A percentile compares a stretch with the other conserved stretches of the same genome.
phyloP scores from a whole-genome alignment of 2,329 filamentous ascomycete genomes.

The Pseudocercospora macadamiae region DNA sequence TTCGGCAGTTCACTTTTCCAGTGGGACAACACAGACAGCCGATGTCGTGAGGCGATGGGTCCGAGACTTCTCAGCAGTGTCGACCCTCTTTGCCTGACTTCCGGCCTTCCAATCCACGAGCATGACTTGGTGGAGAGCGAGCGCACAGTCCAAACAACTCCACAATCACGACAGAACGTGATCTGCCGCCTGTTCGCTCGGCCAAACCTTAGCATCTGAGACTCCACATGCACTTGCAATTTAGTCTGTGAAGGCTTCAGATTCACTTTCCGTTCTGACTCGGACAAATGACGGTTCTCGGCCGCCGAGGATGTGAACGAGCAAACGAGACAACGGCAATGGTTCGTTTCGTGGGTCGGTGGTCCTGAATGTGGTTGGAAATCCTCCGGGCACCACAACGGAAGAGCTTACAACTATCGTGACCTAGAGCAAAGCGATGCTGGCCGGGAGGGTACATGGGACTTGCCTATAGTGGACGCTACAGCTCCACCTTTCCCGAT shows the following conservation, averaged over 20 bases:
- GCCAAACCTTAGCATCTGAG: conserved; percentile 10
- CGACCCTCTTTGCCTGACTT: neutral
- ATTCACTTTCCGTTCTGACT: conserved; percentile 10
- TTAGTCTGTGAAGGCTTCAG: conserved; percentile 7
- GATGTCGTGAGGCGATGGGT: conserved; percentile 6
- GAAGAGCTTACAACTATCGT: neutral
- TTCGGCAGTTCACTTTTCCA: conserved; percentile 5
- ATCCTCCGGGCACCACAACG: conserved; percentile 1
- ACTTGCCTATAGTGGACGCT: neutral
- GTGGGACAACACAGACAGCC: neutral
- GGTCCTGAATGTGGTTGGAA: neutral
- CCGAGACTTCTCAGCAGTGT: neutral
- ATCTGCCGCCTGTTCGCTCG: conserved; percentile 9
- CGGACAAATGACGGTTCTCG: conserved; percentile 4
- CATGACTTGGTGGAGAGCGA: conserved; percentile 1
- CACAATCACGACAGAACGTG: conserved; percentile 16
- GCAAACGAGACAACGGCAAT: neutral
- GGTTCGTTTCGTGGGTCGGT: neutral
- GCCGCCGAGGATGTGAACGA: conserved; percentile 5
- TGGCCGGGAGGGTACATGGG: neutral
- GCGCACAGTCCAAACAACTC: conserved; percentile 9
- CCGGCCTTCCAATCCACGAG: neutral
- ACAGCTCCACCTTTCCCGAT: conserved; percentile 1
- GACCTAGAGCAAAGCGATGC: neutral
- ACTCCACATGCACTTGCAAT: conserved; percentile 12